Conservation (phyloP, 495 filamentous ascomycete species). For the Xylaria acuta region DNA sequence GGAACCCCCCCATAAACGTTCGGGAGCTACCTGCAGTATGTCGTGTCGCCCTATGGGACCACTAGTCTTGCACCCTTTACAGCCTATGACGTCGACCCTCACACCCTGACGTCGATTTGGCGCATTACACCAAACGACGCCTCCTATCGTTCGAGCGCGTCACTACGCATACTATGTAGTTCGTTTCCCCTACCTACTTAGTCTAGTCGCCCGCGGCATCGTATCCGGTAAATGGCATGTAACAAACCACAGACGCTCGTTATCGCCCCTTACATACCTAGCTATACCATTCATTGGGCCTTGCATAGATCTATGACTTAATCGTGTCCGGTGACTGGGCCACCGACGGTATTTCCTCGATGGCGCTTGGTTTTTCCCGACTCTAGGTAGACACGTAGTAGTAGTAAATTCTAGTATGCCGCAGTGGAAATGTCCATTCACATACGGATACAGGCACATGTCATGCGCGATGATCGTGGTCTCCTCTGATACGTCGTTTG, state of each 20-base stretch:
- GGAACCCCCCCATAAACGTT: not conserved
- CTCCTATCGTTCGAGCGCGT: not conserved
- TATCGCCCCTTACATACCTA: not conserved
- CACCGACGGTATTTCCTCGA: not conserved
- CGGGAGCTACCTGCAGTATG: conserved; percentile 7
- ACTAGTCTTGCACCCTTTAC: not conserved
- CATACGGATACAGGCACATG: not conserved
- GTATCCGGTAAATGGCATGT: not conserved
- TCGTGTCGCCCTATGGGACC: not conserved
- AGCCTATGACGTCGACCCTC: conserved; percentile 21
- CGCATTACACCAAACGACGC: conserved; percentile 4
- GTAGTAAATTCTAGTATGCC: not conserved
- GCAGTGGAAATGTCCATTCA: conserved; percentile 9
- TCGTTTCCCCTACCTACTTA: not conserved
- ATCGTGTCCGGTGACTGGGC: not conserved
- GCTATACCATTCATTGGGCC: not conserved
- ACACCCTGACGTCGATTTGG: conserved; percentile 8
- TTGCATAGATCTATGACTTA: conserved; percentile 18
- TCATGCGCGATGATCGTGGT: conserved; percentile 20
- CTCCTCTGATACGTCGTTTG: conserved; percentile 25
- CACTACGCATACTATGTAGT: no score
- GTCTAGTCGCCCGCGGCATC: not conserved
- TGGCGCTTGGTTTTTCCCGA: not conserved
- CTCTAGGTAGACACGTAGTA: no score
- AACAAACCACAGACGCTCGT: not conserved